phyloP scores from a whole-genome alignment of 257 asterid genomes.

The Anisodus acutangulus region DNA sequence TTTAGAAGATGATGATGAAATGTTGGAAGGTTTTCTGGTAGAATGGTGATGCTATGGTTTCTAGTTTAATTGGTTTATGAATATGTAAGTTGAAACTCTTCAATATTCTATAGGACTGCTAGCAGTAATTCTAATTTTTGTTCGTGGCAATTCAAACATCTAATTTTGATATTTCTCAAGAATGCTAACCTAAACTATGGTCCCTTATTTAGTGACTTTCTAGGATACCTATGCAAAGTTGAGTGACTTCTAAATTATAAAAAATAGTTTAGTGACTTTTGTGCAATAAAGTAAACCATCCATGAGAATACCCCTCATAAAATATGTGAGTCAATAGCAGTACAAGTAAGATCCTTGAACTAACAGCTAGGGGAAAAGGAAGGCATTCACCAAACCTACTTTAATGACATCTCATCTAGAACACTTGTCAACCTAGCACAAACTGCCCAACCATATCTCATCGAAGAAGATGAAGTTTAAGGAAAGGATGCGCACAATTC shows the following conservation, averaged over 20 bases:
- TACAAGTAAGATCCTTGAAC: neutral
- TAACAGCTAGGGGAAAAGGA: neutral
- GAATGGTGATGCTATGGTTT: no score
- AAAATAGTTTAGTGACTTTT: neutral
- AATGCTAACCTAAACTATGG: neutral
- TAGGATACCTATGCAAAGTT: neutral
- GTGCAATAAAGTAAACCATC: no score
- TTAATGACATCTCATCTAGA: constrained; percentile 5
- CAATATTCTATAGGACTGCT: neutral
- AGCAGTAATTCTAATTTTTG: no score
- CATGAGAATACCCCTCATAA: neutral
- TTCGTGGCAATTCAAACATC: neutral
- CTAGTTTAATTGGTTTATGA: no score
- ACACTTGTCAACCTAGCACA: neutral
- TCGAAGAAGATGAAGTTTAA: neutral
- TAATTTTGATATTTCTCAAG: neutral
- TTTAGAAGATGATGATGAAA: no score
- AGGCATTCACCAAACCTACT: neutral
- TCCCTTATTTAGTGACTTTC: neutral
- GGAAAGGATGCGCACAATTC: neutral
- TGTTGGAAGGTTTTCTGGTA: no score
- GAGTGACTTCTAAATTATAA: neutral
- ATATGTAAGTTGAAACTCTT: neutral
- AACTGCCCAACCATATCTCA: neutral
- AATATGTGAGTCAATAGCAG: neutral